Percentiles rank a stretch among this genome's conserved stretches.
Conservation (phyloP, 73 alveolate species). For the Paramecium sexaurelia region DNA sequence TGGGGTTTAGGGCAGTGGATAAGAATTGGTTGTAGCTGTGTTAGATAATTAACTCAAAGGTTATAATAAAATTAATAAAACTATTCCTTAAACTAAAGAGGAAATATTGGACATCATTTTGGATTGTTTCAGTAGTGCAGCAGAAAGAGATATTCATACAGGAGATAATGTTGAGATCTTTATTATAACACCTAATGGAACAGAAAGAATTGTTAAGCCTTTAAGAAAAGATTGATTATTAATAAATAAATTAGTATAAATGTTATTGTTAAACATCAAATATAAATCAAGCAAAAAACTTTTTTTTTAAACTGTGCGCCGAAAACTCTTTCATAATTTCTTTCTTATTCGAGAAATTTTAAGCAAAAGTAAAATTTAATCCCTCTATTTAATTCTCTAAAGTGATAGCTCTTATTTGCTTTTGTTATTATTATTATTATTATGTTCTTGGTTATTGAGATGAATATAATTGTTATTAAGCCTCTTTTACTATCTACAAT, state of each 20-base stretch:
- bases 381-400: slow-evolving; percentile 39
- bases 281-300: slow-evolving; percentile 44
- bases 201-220: slow-evolving; percentile 48
- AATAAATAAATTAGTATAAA: background rate
- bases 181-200: slow-evolving; percentile 46
- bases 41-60: slow-evolving; percentile 86
- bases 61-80: slow-evolving; percentile 75
- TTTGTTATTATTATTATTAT: background rate
- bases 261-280: background rate
- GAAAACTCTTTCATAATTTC: slow-evolving; percentile 44
- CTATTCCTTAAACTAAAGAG: slow-evolving; percentile 69
- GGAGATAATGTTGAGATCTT: slow-evolving; percentile 77
- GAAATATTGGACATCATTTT: slow-evolving; percentile 80
- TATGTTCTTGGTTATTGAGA: slow-evolving; percentile 35
- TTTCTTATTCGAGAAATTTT: slow-evolving; percentile 33
- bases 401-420: background rate
- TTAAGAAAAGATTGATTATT: slow-evolving; percentile 69
- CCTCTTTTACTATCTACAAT: slow-evolving; percentile 33
- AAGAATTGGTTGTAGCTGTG: slow-evolving; percentile 85
- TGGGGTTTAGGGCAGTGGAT: slow-evolving; percentile 95
- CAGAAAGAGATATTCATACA: slow-evolving; percentile 95
- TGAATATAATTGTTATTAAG: slow-evolving; percentile 2
- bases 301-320: slow-evolving; percentile 12
- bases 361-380: slow-evolving; percentile 43
- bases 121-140: slow-evolving; percentile 88